These are phyloP conservation scores for Fusarium sp. DNA, from an alignment of 2,329 filamentous ascomycete genomes.

Conservation along the genomic window DNA sequence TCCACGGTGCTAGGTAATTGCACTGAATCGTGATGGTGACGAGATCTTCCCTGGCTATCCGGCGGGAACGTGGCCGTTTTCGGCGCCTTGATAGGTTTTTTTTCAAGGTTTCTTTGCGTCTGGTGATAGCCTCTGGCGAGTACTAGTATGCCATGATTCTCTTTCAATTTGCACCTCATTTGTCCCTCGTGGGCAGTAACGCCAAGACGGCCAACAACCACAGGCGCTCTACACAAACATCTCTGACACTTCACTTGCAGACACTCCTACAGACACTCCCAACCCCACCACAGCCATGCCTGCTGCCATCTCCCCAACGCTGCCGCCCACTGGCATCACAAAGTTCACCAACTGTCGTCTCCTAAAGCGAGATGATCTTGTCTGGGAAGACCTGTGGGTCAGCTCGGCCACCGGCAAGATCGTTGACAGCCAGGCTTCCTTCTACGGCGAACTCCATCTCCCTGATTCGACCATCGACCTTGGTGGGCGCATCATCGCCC, in stretches of 20 bases:
- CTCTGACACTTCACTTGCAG: constrained; percentile 14
- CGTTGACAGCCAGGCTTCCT: constrained; percentile 74
- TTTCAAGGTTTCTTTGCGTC: constrained; percentile 11
- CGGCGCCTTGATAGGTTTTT: constrained; percentile 33
- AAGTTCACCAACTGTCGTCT: constrained; percentile 92
- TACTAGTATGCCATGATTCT: constrained; percentile 36
- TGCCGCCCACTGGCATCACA: constrained; percentile 70
- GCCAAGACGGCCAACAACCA: not conserved
- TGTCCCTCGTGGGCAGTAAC: constrained; percentile 18
- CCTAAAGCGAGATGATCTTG: constrained; percentile 73
- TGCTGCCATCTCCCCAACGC: constrained; percentile 55
- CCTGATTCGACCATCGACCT: constrained; percentile 84
- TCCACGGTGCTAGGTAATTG: not conserved
- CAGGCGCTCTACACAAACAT: constrained; percentile 15
- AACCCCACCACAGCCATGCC: constrained; percentile 55
- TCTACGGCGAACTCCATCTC: constrained; percentile 75
- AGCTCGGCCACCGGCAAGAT: constrained; percentile 86
- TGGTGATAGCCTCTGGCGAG: constrained; percentile 6
- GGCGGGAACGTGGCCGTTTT: constrained; percentile 34
- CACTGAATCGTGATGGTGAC: constrained; percentile 22
- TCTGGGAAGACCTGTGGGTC: constrained; percentile 89
- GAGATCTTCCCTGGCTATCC: constrained; percentile 25
- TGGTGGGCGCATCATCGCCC: constrained; percentile 83
- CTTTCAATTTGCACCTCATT: constrained; percentile 13
- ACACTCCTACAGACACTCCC: constrained; percentile 5